Evolutionary conservation across 2,329 filamentous ascomycete genomes (phyloP).

Genomic region (Botrytis medusae): DNA sequence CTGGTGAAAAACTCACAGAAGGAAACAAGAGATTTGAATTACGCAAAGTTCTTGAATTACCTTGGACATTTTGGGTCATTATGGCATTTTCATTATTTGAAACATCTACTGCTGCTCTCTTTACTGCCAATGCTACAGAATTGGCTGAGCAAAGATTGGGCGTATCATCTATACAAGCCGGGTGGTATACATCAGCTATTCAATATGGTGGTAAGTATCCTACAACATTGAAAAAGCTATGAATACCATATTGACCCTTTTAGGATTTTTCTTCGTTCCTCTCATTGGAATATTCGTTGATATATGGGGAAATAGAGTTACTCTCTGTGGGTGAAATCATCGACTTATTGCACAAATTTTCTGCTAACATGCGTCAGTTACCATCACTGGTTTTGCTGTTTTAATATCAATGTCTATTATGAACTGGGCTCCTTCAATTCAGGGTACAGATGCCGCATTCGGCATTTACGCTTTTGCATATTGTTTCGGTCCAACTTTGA

Average conservation of each 20-base stretch:
- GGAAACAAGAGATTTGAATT: constrained; percentile 58
- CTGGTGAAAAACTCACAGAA: constrained; percentile 59
- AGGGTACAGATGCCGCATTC: constrained; percentile 58
- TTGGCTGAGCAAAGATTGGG: constrained; percentile 60
- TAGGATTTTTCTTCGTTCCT: constrained; percentile 57
- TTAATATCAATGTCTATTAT: constrained; percentile 54
- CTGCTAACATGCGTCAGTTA: constrained; percentile 32
- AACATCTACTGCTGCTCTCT: constrained; percentile 55
- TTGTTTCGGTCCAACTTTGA: constrained; percentile 55
- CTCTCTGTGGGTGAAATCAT: constrained; percentile 41
- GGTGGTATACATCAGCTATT: constrained; percentile 58
- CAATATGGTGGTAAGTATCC: constrained; percentile 49
- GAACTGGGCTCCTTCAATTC: constrained; percentile 49
- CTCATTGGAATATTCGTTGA: constrained; percentile 50
- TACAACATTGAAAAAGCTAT: not conserved
- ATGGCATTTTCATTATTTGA: constrained; percentile 57
- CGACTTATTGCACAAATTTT: not conserved
- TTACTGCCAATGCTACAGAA: constrained; percentile 59
- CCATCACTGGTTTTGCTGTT: constrained; percentile 50
- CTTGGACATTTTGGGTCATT: constrained; percentile 60
- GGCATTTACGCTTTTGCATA: constrained; percentile 58
- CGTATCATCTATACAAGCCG: constrained; percentile 53
- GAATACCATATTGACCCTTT: not conserved
- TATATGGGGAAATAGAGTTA: constrained; percentile 53
- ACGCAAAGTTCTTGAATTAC: constrained; percentile 54